These are phyloP conservation scores for Syzygium grande DNA, from an alignment of 345 rosid species.

Conservation along the genomic window DNA sequence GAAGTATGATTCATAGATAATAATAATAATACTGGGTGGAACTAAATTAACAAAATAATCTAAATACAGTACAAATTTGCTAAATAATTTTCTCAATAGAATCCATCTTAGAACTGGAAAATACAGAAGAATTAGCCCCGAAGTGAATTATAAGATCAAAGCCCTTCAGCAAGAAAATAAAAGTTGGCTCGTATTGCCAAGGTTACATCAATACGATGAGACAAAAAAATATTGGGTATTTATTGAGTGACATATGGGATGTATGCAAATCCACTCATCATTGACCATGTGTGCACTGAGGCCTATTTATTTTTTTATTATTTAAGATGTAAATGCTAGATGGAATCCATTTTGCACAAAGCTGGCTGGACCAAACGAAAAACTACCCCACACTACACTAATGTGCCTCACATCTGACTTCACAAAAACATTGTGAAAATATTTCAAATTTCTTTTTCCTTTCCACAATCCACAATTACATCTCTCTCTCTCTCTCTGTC, in stretches of 20 bases:
- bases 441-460: neutral
- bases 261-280: neutral
- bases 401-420: neutral
- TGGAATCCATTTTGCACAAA: neutral
- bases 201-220: neutral
- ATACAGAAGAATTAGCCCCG: fast-evolving
- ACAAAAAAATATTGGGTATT: neutral
- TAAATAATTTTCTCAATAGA: neutral
- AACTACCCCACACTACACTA: neutral
- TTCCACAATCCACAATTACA: neutral
- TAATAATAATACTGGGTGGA: neutral
- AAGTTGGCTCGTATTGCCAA: neutral
- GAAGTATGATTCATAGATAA: neutral
- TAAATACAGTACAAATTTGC: neutral
- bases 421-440: neutral
- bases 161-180: neutral
- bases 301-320: neutral
- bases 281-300: neutral
- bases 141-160: neutral
- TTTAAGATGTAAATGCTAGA: neutral
- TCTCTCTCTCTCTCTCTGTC: neutral
- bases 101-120: neutral
- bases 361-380: neutral
- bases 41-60: neutral
- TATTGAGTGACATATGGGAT: neutral